A percentile compares a stretch with the other conserved stretches of the same genome.
phyloP scores from a whole-genome alignment of 768 basidiomycete species.

The Trametes cubensis region DNA sequence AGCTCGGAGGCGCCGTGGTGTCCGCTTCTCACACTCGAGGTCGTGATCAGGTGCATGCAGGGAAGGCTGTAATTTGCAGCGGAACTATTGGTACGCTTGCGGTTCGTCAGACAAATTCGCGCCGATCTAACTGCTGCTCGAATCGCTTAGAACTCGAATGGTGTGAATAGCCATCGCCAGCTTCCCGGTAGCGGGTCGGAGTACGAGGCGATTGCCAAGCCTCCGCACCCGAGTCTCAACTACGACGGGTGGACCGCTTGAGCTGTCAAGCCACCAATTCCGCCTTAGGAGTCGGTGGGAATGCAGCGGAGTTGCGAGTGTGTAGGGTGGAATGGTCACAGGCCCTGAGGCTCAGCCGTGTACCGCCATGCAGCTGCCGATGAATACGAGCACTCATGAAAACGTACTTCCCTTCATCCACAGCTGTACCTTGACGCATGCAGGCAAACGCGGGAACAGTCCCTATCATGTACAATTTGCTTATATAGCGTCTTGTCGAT shows the following conservation, averaged over 20 bases:
- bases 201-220: slow-evolving; percentile 73
- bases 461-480: neutral
- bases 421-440: neutral
- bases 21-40: slow-evolving; percentile 62
- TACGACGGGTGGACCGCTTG: slow-evolving; percentile 43
- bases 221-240: slow-evolving; percentile 72
- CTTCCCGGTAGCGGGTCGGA: slow-evolving; percentile 80
- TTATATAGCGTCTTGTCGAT: neutral
- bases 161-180: slow-evolving; percentile 85
- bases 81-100: slow-evolving; percentile 71
- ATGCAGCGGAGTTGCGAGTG: too few relatives aligned
- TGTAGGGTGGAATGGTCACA: neutral
- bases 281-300: neutral
- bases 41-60: slow-evolving; percentile 65
- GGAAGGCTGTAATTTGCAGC: slow-evolving; percentile 83
- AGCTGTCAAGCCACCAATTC: neutral
- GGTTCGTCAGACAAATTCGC: neutral
- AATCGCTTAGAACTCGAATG: slow-evolving; percentile 85
- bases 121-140: slow-evolving; percentile 30
- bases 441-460: neutral
- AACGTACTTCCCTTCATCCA: slow-evolving; percentile 1
- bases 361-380: too few relatives aligned
- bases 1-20: too few relatives aligned
- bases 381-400: neutral
- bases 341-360: neutral